Conservation (phyloP, 208 protist genomes). For the Borovskyia barvae region DNA sequence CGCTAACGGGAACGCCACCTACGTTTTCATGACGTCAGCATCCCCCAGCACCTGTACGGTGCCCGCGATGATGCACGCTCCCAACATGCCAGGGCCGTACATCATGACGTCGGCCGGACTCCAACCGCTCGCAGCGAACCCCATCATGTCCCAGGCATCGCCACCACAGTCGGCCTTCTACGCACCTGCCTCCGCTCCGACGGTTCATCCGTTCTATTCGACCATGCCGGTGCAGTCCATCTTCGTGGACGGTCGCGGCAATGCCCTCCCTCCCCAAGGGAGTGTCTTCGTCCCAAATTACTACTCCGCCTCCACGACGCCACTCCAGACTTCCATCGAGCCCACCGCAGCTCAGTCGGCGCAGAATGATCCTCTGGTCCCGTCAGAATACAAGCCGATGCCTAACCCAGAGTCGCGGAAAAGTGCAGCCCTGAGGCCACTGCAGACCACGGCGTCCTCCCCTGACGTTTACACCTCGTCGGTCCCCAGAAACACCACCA, state of each 20-base stretch:
- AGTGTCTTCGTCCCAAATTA: conserved; percentile 10
- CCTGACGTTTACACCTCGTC: not conserved
- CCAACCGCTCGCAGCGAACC: not conserved
- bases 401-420: too few relatives aligned
- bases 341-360: not conserved
- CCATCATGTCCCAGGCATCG: not conserved
- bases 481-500: not conserved
- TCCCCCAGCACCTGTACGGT: not conserved
- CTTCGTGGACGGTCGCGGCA: not conserved
- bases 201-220: conserved; percentile 6
- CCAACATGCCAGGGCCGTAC: conserved; percentile 5
- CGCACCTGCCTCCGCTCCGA: not conserved
- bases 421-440: too few relatives aligned
- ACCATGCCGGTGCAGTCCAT: not conserved
- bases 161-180: too few relatives aligned
- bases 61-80: not conserved
- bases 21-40: conserved; percentile 9
- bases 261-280: not conserved
- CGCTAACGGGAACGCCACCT: conserved; percentile 12
- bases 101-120: conserved; percentile 3
- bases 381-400: conserved; percentile 2
- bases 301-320: conserved; percentile 4
- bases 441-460: not conserved
- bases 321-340: too few relatives aligned
- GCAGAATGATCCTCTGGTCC: conserved; percentile 1